Evolutionary conservation across 306 rosid species (phyloP), one percentile per base, ranked within the genome.

Genomic region (Fragaria nilgerrensis): DNA sequence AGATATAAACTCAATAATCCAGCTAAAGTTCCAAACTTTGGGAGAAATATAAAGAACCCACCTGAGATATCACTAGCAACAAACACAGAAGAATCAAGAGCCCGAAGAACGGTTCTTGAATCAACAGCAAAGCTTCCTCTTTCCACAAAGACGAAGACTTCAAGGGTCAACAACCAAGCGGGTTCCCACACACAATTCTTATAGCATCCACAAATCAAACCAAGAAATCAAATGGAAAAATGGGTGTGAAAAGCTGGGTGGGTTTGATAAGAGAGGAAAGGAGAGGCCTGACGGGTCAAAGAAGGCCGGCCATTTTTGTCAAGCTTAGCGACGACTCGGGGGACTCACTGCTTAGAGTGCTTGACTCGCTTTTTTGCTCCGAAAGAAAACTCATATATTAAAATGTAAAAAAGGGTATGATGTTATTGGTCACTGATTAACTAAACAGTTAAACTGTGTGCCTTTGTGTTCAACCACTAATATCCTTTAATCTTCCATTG

Each of bases 291-390:
- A 15, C 77, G 82, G 84, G 84, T 80, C 77, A 84, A 80, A 59
- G 62, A 79, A 67, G 86, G 76, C 76, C 73, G 77, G 82, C 77
- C 84, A 84, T 65, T 23, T 82, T 80, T 68, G 79, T 84, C 82
- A 68, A 80, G 41, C 82, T 77, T 49, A 27, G 82, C 66, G 79
- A 84, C 79, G 87, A 84, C 86, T 77, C 37, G 43, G 79, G 27
- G 85, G 61, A 14, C n/a, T 62, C 37, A 6, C 48, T 17, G 73
- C 20, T 53, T 53, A 47, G 36, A 32, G 36, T 32, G 36, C 36
- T 39, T 39, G 43, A 39, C 43, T 39, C 43, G 43, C 9, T 39
- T 39, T 39, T 39, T 6, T 39, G 9, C 9, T 39, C 43, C 43
- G 9, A 39, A 39, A 39, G 43, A 39, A 39, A 39, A 39, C 8